Conservation (phyloP, 1,139 yeast genomes). For the Yarrowia galli region DNA sequence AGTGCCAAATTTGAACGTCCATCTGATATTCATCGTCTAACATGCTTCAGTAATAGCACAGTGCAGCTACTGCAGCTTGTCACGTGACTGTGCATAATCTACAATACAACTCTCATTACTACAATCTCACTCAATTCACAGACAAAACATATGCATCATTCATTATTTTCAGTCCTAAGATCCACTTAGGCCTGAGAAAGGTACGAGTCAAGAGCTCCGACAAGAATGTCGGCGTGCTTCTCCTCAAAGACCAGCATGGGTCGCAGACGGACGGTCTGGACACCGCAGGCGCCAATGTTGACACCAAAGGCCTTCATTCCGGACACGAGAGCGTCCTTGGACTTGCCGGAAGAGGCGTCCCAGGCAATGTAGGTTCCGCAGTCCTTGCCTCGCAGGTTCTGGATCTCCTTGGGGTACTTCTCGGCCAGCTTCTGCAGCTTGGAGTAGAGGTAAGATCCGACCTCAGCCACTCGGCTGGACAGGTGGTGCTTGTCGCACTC, state of each 20-base stretch:
- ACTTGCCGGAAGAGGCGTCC: constrained; percentile 62
- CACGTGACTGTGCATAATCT: no score
- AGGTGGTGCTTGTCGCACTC: constrained; percentile 69
- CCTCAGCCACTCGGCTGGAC: constrained; percentile 60
- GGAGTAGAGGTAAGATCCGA: constrained; percentile 68
- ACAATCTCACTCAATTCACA: background rate
- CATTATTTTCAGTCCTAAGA: background rate
- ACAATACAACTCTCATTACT: no score
- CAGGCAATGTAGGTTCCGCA: constrained; percentile 83
- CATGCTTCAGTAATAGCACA: no score
- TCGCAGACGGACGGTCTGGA: constrained; percentile 73
- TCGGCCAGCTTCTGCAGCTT: constrained; percentile 60
- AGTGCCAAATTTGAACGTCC: no score
- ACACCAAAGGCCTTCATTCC: constrained; percentile 68
- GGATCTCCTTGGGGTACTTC: constrained; percentile 60
- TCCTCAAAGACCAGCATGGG: constrained; percentile 78
- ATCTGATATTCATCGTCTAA: no score
- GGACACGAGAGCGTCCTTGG: constrained; percentile 65
- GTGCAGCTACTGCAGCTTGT: no score
- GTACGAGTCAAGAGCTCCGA: constrained; percentile 50
- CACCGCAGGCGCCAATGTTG: constrained; percentile 85
- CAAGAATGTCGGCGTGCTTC: constrained; percentile 74
- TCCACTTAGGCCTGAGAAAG: constrained; percentile 16
- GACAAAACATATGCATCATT: background rate
- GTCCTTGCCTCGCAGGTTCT: constrained; percentile 73